Percentiles rank a stretch among this genome's conserved stretches.
Evolutionary conservation across 306 rosid genomes (phyloP).

Genomic region (Macrotyloma uniflorum): DNA sequence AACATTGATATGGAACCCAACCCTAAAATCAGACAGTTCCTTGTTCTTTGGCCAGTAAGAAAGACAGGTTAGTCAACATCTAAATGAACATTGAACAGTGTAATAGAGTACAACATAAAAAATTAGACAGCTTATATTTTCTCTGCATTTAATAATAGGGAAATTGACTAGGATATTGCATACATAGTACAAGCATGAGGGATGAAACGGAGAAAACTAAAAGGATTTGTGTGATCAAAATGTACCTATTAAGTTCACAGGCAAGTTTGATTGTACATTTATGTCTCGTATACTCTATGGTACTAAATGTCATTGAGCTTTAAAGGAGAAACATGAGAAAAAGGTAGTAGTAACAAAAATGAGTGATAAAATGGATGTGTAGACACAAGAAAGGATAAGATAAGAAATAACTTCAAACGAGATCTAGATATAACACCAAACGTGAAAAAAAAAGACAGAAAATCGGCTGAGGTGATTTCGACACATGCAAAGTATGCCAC

Average conservation of each 20-base stretch:
- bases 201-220: not conserved
- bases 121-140: not conserved
- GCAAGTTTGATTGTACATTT: not conserved
- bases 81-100: not conserved
- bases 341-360: not conserved
- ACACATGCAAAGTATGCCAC: not conserved
- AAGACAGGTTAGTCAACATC: not conserved
- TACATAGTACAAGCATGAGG: not conserved
- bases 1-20: constrained; percentile 3
- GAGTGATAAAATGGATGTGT: not conserved
- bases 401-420: not conserved
- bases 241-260: not conserved
- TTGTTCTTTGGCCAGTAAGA: not conserved
- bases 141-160: not conserved
- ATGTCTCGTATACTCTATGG: not conserved
- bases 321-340: not conserved
- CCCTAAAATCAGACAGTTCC: not conserved
- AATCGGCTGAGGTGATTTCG: not conserved
- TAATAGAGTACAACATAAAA: not conserved
- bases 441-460: not conserved
- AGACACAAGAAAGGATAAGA: not conserved
- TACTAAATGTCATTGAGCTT: not conserved
- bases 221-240: not conserved
- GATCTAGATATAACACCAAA: not conserved
- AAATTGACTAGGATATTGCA: not conserved